Base-by-base conservation (phyloP, 2,329 filamentous ascomycete genomes). In the Aspergillus flavus region DNA sequence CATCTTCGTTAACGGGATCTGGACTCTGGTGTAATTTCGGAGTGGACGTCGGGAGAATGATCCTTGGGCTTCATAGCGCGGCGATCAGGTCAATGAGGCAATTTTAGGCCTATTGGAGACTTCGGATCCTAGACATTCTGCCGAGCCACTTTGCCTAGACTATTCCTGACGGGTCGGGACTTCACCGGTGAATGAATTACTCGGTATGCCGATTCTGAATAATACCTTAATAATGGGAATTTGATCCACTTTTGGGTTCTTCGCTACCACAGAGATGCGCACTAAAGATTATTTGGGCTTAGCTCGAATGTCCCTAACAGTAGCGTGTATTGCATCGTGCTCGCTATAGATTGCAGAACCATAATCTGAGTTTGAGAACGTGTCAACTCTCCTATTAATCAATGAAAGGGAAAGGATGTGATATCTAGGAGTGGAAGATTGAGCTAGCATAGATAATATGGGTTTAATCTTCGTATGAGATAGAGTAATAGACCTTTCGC, bases 191-290 rank as follows among this genome's bases (percentile, higher is more conserved):
- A 11, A 55, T 39, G 52, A 23, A 39, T 36, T 26, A 32, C n/a
- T 55, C 52, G 52, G 52, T 32, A 55, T 39, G 52, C 52, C 32
- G 34, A 55, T 21, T 39, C 52, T 55, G 52, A 55, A 39, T 55
- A 55, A 55, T 55, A 36, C 32, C 52, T 55, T 55, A 41, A 36
- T 55, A 55, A 55, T 55, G 28, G 32, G 16, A 32, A 21, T n/a
- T 32, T 32, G 46, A 50, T 19, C 46, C 46, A 50, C 46, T 26
- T 26, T 9, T 19, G 46, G 2, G 10, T 19, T 19, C 23, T 50
- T 50, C 46, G 16, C 46, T 19, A 28, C 23, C 46, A 30, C 16
- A 10, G 4, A 21, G 10, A 36, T n/a, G 28, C 14, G 19, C 52
- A 7, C 52, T 54, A 54, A 23, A 16, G 10, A 19, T 54, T 12